Base-by-base conservation (phyloP, 352 stramenopile species). In the Pythium coloratum region DNA sequence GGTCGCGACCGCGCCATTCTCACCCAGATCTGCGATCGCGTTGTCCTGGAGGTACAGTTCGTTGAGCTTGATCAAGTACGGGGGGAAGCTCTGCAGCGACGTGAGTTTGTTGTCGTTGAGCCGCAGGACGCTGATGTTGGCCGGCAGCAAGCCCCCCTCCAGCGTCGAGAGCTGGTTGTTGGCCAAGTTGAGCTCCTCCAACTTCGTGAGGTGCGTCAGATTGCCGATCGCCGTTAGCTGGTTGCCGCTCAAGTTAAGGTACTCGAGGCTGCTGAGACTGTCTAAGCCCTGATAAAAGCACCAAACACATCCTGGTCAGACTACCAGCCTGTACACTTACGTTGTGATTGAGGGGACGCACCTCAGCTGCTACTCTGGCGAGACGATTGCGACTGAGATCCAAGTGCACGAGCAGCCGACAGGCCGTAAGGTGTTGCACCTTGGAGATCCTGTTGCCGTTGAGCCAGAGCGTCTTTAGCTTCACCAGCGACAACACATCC, bases 11-110 rank as follows among this genome's bases (percentile, higher is more conserved):
- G 84, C 51, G 4, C 54, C 18, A 10, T 49, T 61, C 20, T 68
- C 62, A 0, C 67, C 64, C 7, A 89, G 33, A 47, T 88, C 71
- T 8, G 47, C 47, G 38, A 91, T 69, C 10, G 44, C 13, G 49
- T 91, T 91, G 64, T 86, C 69, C 16, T 91, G 77, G 3, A 84
- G 51, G 40, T 92, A 90, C n/a, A 92, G 64, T 57, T 92, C 84
- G 55, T 81, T 90, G 0, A 92, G 67, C 28, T 76, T 80, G 3
- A 68, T 59, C 13, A 89, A 58, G 16, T 75, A 63, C 18, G 69
- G 64, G 0, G 70, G 33, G 34, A 88, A 60, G 18, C 70, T 82
- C 14, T 85, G 57, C 13, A 90, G 73, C 24, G 76, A 66, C 18
- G 69, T 66, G 49, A 90, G 59, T 14, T 78, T 67, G 54, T 90